Evolutionary conservation across 495 filamentous ascomycete genomes (phyloP).

Genomic region (Tetracladium marchalianum): DNA sequence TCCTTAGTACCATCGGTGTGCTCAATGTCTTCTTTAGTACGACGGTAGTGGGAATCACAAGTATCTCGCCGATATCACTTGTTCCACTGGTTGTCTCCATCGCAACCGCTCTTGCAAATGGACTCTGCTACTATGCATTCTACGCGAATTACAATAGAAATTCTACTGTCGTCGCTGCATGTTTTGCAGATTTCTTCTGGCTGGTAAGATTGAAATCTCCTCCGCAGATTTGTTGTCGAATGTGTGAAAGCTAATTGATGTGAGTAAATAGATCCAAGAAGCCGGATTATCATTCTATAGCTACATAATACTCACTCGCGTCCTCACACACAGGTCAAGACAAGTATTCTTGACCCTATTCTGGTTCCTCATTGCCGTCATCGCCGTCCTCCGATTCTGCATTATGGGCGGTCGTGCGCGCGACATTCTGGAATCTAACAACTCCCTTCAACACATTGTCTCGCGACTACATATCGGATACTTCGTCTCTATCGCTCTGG

Average conservation of each 20-base stretch:
- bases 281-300: conserved; percentile 30
- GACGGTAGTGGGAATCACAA: conserved; percentile 21
- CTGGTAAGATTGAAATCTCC: conserved; percentile 14
- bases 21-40: conserved; percentile 22
- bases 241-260: not conserved
- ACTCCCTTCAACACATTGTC: conserved; percentile 14
- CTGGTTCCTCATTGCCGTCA: conserved; percentile 22
- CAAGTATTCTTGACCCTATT: conserved; percentile 21
- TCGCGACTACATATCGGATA: conserved; percentile 27
- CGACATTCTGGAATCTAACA: conserved; percentile 6
- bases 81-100: conserved; percentile 24
- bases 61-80: conserved; percentile 18
- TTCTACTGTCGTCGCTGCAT: conserved; percentile 19
- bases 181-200: conserved; percentile 26
- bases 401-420: conserved; percentile 21
- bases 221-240: not conserved
- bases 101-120: conserved; percentile 24
- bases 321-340: conserved; percentile 17
- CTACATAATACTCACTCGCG: conserved; percentile 25
- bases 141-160: conserved; percentile 19
- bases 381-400: conserved; percentile 15
- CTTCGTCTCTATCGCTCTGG: conserved; percentile 24
- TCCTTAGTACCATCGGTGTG: conserved; percentile 26
- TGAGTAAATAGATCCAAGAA: conserved; percentile 25
- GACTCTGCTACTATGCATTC: conserved; percentile 28